A percentile compares a stretch with the other conserved stretches of the same genome.
Conservation (phyloP, 1,284 basidiomycete genomes). For the Cutaneotrichosporon dermatis region DNA sequence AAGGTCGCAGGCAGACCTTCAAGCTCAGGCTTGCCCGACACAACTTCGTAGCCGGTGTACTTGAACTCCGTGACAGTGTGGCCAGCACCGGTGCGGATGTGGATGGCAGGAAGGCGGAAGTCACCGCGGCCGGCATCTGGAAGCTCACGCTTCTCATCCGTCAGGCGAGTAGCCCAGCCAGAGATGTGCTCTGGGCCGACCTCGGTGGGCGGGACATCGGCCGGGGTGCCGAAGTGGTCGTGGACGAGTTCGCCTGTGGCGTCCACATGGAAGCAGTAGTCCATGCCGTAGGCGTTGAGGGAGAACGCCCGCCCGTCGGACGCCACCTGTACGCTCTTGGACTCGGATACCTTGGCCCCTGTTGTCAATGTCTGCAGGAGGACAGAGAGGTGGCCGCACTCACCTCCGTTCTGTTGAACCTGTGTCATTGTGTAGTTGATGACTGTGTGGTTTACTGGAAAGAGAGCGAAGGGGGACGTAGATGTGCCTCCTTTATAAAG, state of each 20-base stretch:
- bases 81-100: slow-evolving; percentile 16
- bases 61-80: slow-evolving; percentile 21
- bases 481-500: neutral
- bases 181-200: neutral
- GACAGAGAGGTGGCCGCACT: neutral
- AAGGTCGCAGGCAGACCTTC: slow-evolving; percentile 28
- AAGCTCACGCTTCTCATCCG: slow-evolving; percentile 21
- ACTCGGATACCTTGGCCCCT: neutral
- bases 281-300: neutral
- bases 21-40: slow-evolving; percentile 22
- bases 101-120: slow-evolving; percentile 29
- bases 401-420: neutral
- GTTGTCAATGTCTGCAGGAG: neutral
- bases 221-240: slow-evolving; percentile 23
- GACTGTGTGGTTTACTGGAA: neutral
- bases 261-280: slow-evolving; percentile 10
- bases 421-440: slow-evolving; percentile 1
- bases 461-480: neutral
- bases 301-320: neutral
- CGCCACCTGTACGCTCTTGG: neutral
- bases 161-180: neutral
- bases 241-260: slow-evolving; percentile 25
- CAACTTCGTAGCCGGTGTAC: slow-evolving; percentile 19
- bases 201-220: slow-evolving; percentile 1
- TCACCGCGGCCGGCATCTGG: slow-evolving; percentile 32